Base-by-base conservation (phyloP, 2,329 filamentous ascomycete genomes). In the Apiospora kogelbergensis region DNA sequence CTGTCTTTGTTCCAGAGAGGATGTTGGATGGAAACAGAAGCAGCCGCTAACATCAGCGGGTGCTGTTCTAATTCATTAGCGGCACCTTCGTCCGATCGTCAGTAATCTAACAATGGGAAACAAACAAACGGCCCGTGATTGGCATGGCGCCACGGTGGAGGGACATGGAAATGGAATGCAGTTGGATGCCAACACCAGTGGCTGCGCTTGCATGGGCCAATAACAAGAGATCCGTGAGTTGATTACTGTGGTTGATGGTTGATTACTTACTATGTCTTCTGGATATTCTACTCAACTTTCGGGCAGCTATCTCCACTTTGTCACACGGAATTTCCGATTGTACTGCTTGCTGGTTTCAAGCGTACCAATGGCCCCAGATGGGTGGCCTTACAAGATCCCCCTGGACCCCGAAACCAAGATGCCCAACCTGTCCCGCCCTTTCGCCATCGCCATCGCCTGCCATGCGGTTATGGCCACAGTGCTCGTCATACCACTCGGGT, bases 341-440 rank as follows among this genome's bases (percentile, higher is more conserved):
- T 9, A 24, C 11, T 46, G 45, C 45, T 46, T 46, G n/a, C n/a
- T 24, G 45, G 2, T 22, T 46, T 70, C 44, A 75, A 22, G 72
- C 73, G 64, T 75, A 73, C 26, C 40, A 67, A 7, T 65, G 60
- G n/a, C 72, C 72, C 26, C 45, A 37, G 48, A 68, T 69, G 26
- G 73, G 72, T 0, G 69, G 40, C 53, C 33, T 30, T 5, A 72
- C 72, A 17, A 68, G 63, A 46, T 74, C 73, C 15, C 72, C 70
- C 63, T 71, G 63, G 13, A 72, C 72, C 17, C 72, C 73, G 37
- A 75, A 75, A 22, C 72, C 69, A 30, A 73, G 69, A 53, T 73
- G 72, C 45, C 63, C 72, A 4, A 72, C 70, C 17, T 37, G 42
- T 15, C 67, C 68, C 4, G 68, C 70, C 40, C 40, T 15, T 15